phyloP scores from a whole-genome alignment of 2,329 filamentous ascomycete species.

The Aspergillus fumigatus region DNA sequence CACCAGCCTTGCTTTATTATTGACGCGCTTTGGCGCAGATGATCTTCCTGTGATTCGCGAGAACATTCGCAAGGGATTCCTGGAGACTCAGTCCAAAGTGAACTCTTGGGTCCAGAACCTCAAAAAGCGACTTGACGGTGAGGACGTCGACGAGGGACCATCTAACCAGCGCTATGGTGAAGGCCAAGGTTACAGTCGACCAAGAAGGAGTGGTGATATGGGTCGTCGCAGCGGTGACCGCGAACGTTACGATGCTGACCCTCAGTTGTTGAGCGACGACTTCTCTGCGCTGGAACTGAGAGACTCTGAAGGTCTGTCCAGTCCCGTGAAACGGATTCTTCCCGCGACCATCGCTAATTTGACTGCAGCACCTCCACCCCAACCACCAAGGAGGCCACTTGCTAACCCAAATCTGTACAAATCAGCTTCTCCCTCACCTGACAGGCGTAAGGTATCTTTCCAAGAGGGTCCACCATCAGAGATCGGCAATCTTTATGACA shows the following conservation, averaged over 20 bases:
- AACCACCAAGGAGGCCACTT: constrained; percentile 56
- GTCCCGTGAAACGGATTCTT: not conserved
- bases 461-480: constrained; percentile 68
- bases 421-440: constrained; percentile 54
- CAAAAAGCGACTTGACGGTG: constrained; percentile 90
- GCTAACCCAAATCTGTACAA: constrained; percentile 80
- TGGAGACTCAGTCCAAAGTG: constrained; percentile 88
- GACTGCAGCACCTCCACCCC: constrained; percentile 47
- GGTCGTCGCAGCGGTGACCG: constrained; percentile 77
- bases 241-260: constrained; percentile 90
- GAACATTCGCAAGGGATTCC: constrained; percentile 88
- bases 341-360: constrained; percentile 1
- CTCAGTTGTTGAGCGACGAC: constrained; percentile 82
- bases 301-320: constrained; percentile 54
- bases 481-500: constrained; percentile 68
- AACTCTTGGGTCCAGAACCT: constrained; percentile 88
- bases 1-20: constrained; percentile 1
- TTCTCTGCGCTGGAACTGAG: constrained; percentile 65
- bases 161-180: constrained; percentile 26
- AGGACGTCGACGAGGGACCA: constrained; percentile 63
- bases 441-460: constrained; percentile 52
- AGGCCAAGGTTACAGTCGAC: constrained; percentile 41
- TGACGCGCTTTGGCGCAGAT: constrained; percentile 48
- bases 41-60: constrained; percentile 90
- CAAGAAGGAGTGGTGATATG: constrained; percentile 58